These are phyloP conservation scores for Phialophora chinensis DNA, from an alignment of 2,329 filamentous ascomycete species.

Conservation along the genomic window DNA sequence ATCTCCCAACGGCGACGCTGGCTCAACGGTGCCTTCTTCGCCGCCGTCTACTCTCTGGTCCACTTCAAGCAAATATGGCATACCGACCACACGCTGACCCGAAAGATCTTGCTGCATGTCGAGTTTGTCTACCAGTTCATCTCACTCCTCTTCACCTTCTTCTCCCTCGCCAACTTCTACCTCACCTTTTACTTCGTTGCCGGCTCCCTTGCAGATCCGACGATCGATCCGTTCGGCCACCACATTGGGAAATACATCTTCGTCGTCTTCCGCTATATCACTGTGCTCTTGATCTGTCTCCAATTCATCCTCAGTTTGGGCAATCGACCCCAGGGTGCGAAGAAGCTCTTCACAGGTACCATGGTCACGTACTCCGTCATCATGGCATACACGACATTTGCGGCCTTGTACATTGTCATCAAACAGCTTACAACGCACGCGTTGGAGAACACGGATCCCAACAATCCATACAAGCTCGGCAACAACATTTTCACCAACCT, in stretches of 20 bases:
- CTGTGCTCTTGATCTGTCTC: slow-evolving; percentile 84
- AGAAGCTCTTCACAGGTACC: slow-evolving; percentile 83
- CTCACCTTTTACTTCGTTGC: slow-evolving; percentile 98
- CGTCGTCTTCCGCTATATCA: slow-evolving; percentile 80
- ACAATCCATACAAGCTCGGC: slow-evolving; percentile 65
- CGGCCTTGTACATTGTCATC: slow-evolving; percentile 84
- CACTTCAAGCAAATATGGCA: slow-evolving; percentile 92
- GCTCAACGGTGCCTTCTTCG: slow-evolving; percentile 99
- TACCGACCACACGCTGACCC: slow-evolving; percentile 86
- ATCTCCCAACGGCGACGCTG: slow-evolving; percentile 95
- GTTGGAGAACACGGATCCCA: slow-evolving; percentile 46
- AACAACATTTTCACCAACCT: slow-evolving; percentile 95
- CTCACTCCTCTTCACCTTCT: slow-evolving; percentile 93
- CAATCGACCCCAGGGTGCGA: slow-evolving; percentile 92
- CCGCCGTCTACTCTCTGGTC: slow-evolving; percentile 93
- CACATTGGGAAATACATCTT: slow-evolving; percentile 85
- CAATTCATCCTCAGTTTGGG: slow-evolving; percentile 97
- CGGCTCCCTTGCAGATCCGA: slow-evolving; percentile 79
- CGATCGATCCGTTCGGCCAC: slow-evolving; percentile 89
- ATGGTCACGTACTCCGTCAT: slow-evolving; percentile 93
- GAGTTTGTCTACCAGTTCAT: slow-evolving; percentile 96
- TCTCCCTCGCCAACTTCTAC: slow-evolving; percentile 98
- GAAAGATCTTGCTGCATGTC: slow-evolving; percentile 90
- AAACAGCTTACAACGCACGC: slow-evolving; percentile 69
- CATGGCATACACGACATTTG: slow-evolving; percentile 95